Percentiles rank a stretch among this genome's conserved stretches.
phyloP scores from a whole-genome alignment of 2,329 filamentous ascomycete species.

The Aspergillus ochraceus region DNA sequence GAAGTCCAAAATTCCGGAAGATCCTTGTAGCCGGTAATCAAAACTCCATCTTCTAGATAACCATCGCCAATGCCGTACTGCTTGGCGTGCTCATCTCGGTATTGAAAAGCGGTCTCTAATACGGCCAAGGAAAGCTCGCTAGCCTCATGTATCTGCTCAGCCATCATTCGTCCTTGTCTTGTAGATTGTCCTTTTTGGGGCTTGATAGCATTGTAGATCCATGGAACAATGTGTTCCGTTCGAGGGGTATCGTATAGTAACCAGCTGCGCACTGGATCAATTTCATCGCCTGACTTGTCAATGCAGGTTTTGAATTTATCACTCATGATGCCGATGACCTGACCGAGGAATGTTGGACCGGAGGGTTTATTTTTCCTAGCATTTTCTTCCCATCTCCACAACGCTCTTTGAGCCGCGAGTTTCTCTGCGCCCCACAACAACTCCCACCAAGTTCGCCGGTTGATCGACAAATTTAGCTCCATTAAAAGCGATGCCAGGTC shows the following conservation, averaged over 20 bases:
- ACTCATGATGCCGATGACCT: conserved; percentile 74
- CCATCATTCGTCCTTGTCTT: conserved; percentile 50
- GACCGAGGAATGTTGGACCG: conserved; percentile 69
- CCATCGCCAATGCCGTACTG: conserved; percentile 74
- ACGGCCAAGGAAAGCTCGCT: conserved; percentile 70
- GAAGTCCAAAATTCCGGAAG: conserved; percentile 88
- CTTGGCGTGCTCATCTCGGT: conserved; percentile 67
- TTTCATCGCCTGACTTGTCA: conserved; percentile 65
- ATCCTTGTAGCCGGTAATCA: conserved; percentile 63
- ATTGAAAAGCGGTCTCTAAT: conserved; percentile 65
- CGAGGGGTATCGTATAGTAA: conserved; percentile 75
- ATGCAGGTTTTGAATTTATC: conserved; percentile 72
- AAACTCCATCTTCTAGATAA: conserved; percentile 63
- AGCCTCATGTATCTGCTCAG: conserved; percentile 62
- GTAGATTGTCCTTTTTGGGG: conserved; percentile 65
- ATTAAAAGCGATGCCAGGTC: conserved; percentile 72
- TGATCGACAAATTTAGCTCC: conserved; percentile 62
- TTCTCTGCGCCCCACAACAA: conserved; percentile 90
- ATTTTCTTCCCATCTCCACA: conserved; percentile 80
- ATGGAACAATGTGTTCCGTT: conserved; percentile 74
- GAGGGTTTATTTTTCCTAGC: conserved; percentile 60
- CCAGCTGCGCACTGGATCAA: conserved; percentile 80
- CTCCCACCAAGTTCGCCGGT: conserved; percentile 70
- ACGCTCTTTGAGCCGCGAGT: conserved; percentile 71
- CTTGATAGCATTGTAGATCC: conserved; percentile 75